Percentiles rank a stretch among this genome's conserved stretches.
phyloP scores from a whole-genome alignment of 768 basidiomycete genomes.

The Macrolepiota albuminosa region DNA sequence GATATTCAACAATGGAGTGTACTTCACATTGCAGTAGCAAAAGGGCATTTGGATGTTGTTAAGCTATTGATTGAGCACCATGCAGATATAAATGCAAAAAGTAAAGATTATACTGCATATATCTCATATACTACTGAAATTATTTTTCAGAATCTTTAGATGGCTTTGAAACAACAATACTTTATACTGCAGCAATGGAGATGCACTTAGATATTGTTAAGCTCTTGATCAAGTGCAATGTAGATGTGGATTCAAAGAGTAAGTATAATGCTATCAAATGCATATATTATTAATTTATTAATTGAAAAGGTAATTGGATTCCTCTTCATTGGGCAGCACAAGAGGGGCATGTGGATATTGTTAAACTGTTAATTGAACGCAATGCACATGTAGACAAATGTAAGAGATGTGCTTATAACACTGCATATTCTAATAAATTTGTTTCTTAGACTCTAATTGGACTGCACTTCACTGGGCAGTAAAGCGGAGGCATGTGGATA shows the following conservation, averaged over 20 bases:
- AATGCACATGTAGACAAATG: too few relatives aligned
- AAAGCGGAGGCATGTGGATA: background rate
- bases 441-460: too few relatives aligned
- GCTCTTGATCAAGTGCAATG: background rate
- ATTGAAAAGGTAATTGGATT: background rate
- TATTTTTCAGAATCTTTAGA: too few relatives aligned
- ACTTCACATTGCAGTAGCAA: background rate
- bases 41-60: background rate
- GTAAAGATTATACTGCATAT: background rate
- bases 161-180: background rate
- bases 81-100: background rate
- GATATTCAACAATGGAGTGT: background rate
- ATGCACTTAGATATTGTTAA: background rate
- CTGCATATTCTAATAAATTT: too few relatives aligned
- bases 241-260: background rate
- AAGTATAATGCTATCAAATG: background rate
- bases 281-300: background rate
- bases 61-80: background rate
- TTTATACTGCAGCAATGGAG: background rate
- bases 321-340: background rate
- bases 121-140: background rate
- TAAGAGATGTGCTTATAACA: too few relatives aligned
- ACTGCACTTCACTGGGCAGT: too few relatives aligned
- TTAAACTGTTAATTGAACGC: background rate
- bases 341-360: background rate